Percentiles rank a stretch among this genome's conserved stretches.
Conservation (phyloP, 164 flowering plant genomes). For the Protea cynaroides region DNA sequence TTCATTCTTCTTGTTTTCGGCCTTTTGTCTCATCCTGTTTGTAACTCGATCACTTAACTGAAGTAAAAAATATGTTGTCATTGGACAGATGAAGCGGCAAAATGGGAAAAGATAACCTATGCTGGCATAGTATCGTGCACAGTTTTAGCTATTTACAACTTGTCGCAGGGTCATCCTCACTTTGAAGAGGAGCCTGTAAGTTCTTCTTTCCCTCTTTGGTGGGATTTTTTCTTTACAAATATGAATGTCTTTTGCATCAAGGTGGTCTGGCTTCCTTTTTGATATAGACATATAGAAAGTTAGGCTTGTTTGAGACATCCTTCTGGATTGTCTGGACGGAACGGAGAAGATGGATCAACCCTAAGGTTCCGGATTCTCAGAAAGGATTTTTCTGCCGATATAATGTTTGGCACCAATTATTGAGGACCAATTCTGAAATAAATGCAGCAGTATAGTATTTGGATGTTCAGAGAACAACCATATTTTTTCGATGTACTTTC, state of each 20-base stretch:
- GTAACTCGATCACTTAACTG: background rate
- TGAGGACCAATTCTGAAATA: no score
- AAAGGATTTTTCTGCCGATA: no score
- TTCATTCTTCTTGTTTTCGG: background rate
- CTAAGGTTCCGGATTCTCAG: no score
- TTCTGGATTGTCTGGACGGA: no score
- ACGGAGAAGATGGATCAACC: no score
- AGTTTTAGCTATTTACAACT: constrained; percentile 26
- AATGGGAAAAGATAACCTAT: constrained; percentile 77
- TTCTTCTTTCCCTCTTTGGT: background rate
- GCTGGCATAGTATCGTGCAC: constrained; percentile 46
- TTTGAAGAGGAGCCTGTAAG: constrained; percentile 62
- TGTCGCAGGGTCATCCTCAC: constrained; percentile 66
- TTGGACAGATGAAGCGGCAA: constrained; percentile 45
- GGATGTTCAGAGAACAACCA: no score
- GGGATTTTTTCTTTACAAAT: background rate
- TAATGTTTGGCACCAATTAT: no score
- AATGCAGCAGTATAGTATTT: no score
- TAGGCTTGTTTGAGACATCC: no score
- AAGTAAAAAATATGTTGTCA: background rate
- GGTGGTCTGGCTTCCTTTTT: background rate
- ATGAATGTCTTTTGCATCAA: no score
- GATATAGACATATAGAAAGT: no score
- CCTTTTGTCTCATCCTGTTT: background rate
- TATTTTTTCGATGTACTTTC: no score